These are phyloP conservation scores for Xylariales sp. DNA, from an alignment of 2,329 filamentous ascomycete species.

Conservation along the genomic window DNA sequence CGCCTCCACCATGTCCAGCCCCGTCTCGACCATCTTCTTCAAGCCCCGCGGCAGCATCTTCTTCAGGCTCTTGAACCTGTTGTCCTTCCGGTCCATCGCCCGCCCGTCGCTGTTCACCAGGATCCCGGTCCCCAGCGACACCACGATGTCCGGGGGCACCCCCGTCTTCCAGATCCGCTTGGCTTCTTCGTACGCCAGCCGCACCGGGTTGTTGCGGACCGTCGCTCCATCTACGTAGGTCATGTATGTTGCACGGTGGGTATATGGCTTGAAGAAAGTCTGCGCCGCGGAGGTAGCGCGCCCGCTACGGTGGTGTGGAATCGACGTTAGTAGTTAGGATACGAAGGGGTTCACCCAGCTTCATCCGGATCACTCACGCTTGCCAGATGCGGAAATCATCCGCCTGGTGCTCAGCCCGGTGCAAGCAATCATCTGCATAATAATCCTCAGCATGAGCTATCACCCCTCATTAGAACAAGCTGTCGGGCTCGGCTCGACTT, in stretches of 20 bases:
- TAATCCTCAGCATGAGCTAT: too few species aligned
- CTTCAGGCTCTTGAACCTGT: not conserved
- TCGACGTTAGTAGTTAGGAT: too few species aligned
- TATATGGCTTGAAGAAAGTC: conserved; percentile 4
- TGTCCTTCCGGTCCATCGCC: not conserved
- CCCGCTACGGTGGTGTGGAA: not conserved
- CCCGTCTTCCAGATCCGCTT: not conserved
- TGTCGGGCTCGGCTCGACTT: not conserved
- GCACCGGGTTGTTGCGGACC: conserved; percentile 9
- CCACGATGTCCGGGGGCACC: not conserved
- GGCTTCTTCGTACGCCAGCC: conserved; percentile 5
- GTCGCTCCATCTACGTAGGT: not conserved
- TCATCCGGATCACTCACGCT: not conserved
- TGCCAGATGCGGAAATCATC: conserved; percentile 6
- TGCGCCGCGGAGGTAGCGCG: not conserved
- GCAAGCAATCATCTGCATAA: not conserved
- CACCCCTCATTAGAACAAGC: too few species aligned
- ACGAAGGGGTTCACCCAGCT: too few species aligned
- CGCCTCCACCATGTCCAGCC: not conserved
- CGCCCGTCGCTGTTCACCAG: not conserved
- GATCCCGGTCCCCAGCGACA: not conserved
- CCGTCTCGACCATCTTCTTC: not conserved
- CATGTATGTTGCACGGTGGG: not conserved
- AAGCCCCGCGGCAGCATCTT: not conserved
- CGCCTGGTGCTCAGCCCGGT: not conserved